Evolutionary conservation across 805 yeast genomes (phyloP).

Genomic region (Wickerhamomyces canadensis): DNA sequence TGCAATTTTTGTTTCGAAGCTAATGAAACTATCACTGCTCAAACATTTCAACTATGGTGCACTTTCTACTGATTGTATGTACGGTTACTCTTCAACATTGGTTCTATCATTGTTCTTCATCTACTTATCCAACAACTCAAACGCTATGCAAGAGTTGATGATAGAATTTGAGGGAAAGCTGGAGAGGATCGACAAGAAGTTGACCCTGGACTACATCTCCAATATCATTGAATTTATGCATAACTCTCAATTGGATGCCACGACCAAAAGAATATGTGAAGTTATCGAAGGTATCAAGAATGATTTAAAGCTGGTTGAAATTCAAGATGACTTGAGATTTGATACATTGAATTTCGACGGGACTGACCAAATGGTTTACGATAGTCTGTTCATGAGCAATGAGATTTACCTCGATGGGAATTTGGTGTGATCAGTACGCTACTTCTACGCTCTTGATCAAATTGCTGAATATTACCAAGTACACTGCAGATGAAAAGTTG

Average conservation of each 20-base stretch:
- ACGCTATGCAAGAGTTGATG: slow-evolving; percentile 13
- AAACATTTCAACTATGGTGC: slow-evolving; percentile 35
- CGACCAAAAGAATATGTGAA: slow-evolving; percentile 38
- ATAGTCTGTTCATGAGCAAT: slow-evolving; percentile 20
- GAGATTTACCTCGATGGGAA: slow-evolving; percentile 21
- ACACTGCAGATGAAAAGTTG: too few relatives aligned
- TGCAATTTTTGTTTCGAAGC: slow-evolving; percentile 33
- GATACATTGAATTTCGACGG: slow-evolving; percentile 18
- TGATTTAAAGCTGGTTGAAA: slow-evolving; percentile 34
- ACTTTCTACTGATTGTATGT: slow-evolving; percentile 37
- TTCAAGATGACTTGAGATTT: slow-evolving; percentile 21
- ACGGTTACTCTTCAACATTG: slow-evolving; percentile 38
- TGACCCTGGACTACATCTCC: slow-evolving; percentile 17
- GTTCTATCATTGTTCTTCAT: slow-evolving; percentile 37
- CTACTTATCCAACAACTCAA: slow-evolving; percentile 21
- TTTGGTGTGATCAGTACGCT: neutral
- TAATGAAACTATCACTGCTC: slow-evolving; percentile 28
- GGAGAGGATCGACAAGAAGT: slow-evolving; percentile 15
- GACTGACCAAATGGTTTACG: slow-evolving; percentile 18
- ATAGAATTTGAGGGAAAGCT: slow-evolving; percentile 1
- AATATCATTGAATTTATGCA: slow-evolving; percentile 20
- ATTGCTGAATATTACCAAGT: too few relatives aligned
- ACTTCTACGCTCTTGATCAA: too few relatives aligned
- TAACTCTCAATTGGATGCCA: slow-evolving; percentile 30
- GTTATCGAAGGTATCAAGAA: slow-evolving; percentile 35